Evolutionary conservation across 805 yeast genomes (phyloP).

Genomic region (Suhomyces sp.): DNA sequence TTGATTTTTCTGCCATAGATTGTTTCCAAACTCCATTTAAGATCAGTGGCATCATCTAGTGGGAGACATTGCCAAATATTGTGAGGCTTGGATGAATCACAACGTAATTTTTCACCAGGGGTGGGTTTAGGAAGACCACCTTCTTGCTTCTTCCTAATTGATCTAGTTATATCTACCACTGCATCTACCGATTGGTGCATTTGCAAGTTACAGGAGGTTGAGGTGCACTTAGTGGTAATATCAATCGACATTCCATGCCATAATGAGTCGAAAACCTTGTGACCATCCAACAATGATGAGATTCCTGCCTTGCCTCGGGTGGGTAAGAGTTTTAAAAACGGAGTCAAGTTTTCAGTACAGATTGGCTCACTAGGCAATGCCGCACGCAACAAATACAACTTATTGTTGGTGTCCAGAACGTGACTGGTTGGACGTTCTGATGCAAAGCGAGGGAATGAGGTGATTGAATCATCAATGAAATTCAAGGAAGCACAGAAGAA

Average conservation of each 20-base stretch:
- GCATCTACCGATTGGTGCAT: constrained; percentile 69
- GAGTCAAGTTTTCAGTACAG: constrained; percentile 95
- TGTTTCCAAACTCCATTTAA: constrained; percentile 55
- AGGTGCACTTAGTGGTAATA: constrained; percentile 54
- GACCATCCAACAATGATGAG: constrained; percentile 84
- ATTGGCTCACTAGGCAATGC: constrained; percentile 93
- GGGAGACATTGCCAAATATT: constrained; percentile 81
- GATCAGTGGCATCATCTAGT: constrained; percentile 46
- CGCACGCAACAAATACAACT: constrained; percentile 66
- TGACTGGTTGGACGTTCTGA: constrained; percentile 30
- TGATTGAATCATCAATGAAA: constrained; percentile 75
- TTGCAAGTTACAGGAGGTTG: constrained; percentile 42
- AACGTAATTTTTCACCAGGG: constrained; percentile 65
- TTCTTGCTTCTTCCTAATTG: constrained; percentile 55
- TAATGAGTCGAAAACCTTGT: constrained; percentile 80
- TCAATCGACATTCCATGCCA: constrained; percentile 96
- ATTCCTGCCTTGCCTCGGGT: constrained; percentile 90
- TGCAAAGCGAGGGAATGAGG: constrained; percentile 58
- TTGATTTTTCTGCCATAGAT: constrained; percentile 68
- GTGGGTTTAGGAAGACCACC: constrained; percentile 81
- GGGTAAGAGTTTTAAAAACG: constrained; percentile 85
- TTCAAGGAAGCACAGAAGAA: constrained; percentile 93
- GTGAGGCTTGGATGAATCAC: constrained; percentile 62
- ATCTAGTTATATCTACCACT: constrained; percentile 68
- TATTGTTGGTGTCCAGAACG: constrained; percentile 29